Evolutionary conservation across 176 grass and related monocot genomes (phyloP).

Genomic region (Juncus effusus): DNA sequence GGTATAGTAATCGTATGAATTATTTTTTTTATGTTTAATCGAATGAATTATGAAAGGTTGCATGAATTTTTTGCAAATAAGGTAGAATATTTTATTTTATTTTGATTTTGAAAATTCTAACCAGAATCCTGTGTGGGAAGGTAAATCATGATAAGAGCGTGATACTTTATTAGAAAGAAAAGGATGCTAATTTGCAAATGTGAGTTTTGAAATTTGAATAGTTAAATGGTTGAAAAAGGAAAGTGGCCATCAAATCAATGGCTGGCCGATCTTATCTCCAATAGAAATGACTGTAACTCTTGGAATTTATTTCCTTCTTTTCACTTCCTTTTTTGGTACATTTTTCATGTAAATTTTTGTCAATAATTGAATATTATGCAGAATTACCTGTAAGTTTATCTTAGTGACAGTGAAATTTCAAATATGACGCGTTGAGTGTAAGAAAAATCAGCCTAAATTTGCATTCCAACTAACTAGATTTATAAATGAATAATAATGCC

Average conservation of each 20-base stretch:
- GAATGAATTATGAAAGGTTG: no score
- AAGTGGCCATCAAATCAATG: background rate
- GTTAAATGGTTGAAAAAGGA: constrained; percentile 8
- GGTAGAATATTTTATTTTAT: constrained; percentile 15
- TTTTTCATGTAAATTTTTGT: background rate
- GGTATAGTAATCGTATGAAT: no score
- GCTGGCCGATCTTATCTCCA: background rate
- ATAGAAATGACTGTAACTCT: background rate
- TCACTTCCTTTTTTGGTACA: background rate
- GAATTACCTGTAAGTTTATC: no score
- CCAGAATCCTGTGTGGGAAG: constrained; percentile 3
- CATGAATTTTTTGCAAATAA: constrained; percentile 3
- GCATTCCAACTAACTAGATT: no score
- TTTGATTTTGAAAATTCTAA: constrained; percentile 22
- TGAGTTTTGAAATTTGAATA: background rate
- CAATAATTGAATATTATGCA: no score
- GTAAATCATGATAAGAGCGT: constrained; percentile 38
- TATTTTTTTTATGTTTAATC: no score
- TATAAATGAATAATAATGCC: no score
- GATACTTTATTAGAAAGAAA: constrained; percentile 23
- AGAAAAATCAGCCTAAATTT: no score
- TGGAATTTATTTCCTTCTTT: background rate
- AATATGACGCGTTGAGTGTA: no score
- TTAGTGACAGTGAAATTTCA: no score
- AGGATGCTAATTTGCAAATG: constrained; percentile 19